These are phyloP conservation scores for Acanthamoeba pearcei DNA, from an alignment of 208 protist genomes.

Conservation along the genomic window DNA sequence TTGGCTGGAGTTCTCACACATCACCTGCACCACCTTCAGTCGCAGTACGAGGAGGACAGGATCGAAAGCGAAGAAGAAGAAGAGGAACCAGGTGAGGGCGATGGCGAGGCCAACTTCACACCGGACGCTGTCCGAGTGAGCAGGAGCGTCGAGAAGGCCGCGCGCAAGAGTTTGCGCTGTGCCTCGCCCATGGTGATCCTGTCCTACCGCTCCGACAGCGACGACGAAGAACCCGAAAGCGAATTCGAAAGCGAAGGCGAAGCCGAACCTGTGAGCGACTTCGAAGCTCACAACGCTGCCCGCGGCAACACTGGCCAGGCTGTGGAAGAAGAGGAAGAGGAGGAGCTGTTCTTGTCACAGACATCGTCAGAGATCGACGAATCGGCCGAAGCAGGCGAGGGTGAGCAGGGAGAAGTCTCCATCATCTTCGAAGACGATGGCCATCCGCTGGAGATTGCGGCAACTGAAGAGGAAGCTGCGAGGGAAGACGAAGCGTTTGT, in stretches of 20 bases:
- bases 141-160: background rate
- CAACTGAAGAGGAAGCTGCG: background rate
- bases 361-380: background rate
- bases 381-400: no score
- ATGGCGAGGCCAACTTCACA: background rate
- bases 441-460: no score
- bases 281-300: no score
- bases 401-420: no score
- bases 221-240: background rate
- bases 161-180: background rate
- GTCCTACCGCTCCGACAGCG: background rate
- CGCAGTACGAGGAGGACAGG: background rate
- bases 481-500: background rate
- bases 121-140: background rate
- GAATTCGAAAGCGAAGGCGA: no score
- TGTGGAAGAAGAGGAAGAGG: background rate
- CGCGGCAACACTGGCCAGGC: no score
- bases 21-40: background rate
- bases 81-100: background rate
- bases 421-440: no score
- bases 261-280: no score
- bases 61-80: background rate
- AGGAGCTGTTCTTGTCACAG: background rate
- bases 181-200: constrained; percentile 7
- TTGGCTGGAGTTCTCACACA: background rate